A percentile compares a stretch with the other conserved stretches of the same genome.
Conservation (phyloP, 306 rosid genomes). For the Vigna mungo region DNA sequence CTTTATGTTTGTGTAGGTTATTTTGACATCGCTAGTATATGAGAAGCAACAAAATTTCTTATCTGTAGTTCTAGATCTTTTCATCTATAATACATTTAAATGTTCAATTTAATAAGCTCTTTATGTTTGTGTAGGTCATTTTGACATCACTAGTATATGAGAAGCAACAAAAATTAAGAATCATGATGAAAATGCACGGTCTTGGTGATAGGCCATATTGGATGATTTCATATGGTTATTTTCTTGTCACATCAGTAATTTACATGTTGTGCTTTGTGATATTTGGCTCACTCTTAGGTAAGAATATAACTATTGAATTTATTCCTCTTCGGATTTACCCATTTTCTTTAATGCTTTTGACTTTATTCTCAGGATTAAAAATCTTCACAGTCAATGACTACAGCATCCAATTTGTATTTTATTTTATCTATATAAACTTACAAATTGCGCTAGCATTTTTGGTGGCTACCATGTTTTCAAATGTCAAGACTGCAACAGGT, state of each 20-base stretch:
- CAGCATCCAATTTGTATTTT: constrained; percentile 82
- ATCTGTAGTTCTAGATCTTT: no score
- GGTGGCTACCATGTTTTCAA: constrained; percentile 69
- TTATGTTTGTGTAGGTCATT: constrained; percentile 60
- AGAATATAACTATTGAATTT: constrained; percentile 38
- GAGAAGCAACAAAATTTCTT: constrained; percentile 70
- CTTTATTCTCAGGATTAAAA: constrained; percentile 69
- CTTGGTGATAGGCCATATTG: constrained; percentile 92
- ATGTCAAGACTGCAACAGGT: constrained; percentile 87
- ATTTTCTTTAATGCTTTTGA: constrained; percentile 45
- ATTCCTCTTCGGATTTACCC: constrained; percentile 27
- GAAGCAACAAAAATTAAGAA: constrained; percentile 82
- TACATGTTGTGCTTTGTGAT: constrained; percentile 74
- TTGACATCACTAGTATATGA: constrained; percentile 81
- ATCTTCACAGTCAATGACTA: constrained; percentile 81
- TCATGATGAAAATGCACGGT: constrained; percentile 99
- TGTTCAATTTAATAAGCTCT: constrained; percentile 23
- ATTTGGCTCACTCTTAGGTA: constrained; percentile 82
- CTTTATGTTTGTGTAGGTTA: constrained; percentile 59
- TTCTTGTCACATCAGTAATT: constrained; percentile 59
- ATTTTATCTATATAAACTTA: constrained; percentile 78
- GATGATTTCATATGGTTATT: constrained; percentile 82
- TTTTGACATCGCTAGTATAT: constrained; percentile 74
- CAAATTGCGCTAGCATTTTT: constrained; percentile 81
- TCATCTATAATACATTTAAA: background rate